Conservation (phyloP, 768 basidiomycete species). For the Xerocomellus chrysenteron region DNA sequence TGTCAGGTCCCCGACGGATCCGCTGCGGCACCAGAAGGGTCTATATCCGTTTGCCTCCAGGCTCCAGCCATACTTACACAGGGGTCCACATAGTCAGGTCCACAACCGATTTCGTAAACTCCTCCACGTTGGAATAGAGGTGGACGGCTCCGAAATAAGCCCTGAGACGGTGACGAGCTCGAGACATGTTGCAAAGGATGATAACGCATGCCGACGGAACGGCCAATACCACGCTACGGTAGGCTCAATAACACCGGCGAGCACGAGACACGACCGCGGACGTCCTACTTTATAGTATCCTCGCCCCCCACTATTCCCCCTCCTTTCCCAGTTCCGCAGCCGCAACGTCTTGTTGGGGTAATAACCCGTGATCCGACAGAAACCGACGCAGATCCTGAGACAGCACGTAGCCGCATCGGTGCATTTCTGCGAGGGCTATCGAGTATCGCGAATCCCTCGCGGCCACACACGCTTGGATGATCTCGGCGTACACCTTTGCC, state of each 20-base stretch:
- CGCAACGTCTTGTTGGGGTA: background rate
- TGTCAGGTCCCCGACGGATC: background rate
- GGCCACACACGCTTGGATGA: conserved; percentile 58
- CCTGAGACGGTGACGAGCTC: too few relatives aligned
- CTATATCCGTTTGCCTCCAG: conserved; percentile 5
- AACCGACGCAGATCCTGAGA: conserved; percentile 31
- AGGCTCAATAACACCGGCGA: background rate
- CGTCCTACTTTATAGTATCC: background rate
- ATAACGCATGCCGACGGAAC: background rate
- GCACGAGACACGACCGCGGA: background rate
- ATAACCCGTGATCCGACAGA: conserved; percentile 25
- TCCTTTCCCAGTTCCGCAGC: background rate
- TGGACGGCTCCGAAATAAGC: too few relatives aligned
- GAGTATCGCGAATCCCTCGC: conserved; percentile 60
- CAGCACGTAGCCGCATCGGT: conserved; percentile 51
- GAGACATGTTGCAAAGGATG: too few relatives aligned
- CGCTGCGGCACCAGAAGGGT: background rate
- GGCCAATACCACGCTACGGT: background rate
- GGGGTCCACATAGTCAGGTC: too few relatives aligned
- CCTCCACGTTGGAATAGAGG: too few relatives aligned
- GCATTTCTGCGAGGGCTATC: conserved; percentile 71
- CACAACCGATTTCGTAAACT: too few relatives aligned
- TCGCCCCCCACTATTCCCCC: background rate
- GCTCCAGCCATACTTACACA: background rate
- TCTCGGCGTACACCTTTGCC: conserved; percentile 51